Percentiles rank a stretch among this genome's conserved stretches.
phyloP scores from a whole-genome alignment of 805 yeast genomes.

The Starmerella davenportii region DNA sequence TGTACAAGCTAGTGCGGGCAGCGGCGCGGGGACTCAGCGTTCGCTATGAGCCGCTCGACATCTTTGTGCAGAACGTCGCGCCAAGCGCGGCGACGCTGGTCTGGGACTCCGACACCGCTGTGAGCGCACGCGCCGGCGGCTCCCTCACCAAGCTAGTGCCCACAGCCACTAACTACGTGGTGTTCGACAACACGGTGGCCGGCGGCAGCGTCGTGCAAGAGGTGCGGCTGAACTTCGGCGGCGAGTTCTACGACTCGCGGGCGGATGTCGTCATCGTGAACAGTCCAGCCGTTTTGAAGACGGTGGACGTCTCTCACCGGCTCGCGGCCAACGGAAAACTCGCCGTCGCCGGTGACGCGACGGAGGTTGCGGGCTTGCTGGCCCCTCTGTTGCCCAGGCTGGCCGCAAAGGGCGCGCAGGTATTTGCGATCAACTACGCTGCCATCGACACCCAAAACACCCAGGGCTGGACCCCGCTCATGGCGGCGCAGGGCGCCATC shows the following conservation, averaged over 20 bases:
- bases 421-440: constrained; percentile 45
- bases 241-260: constrained; percentile 23
- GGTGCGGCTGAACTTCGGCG: constrained; percentile 31
- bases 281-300: constrained; percentile 34
- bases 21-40: constrained; percentile 5
- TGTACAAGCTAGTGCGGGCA: constrained; percentile 51
- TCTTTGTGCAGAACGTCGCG: not conserved
- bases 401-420: constrained; percentile 33
- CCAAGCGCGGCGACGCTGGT: constrained; percentile 2
- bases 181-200: constrained; percentile 50
- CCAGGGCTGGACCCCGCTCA: constrained; percentile 53
- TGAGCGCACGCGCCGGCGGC: constrained; percentile 12
- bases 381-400: constrained; percentile 33
- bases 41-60: not conserved
- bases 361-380: constrained; percentile 40
- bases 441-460: constrained; percentile 42
- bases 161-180: constrained; percentile 36
- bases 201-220: constrained; percentile 61
- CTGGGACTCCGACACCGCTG: constrained; percentile 15
- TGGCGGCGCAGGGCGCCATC: constrained; percentile 63
- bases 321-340: constrained; percentile 40
- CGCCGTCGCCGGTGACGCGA: constrained; percentile 25
- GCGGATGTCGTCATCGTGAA: constrained; percentile 54
- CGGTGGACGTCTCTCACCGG: constrained; percentile 45
- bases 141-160: constrained; percentile 11